Evolutionary conservation across 345 rosid genomes (phyloP), one percentile per base, ranked within the genome.

Genomic region (Excoecaria agallocha): DNA sequence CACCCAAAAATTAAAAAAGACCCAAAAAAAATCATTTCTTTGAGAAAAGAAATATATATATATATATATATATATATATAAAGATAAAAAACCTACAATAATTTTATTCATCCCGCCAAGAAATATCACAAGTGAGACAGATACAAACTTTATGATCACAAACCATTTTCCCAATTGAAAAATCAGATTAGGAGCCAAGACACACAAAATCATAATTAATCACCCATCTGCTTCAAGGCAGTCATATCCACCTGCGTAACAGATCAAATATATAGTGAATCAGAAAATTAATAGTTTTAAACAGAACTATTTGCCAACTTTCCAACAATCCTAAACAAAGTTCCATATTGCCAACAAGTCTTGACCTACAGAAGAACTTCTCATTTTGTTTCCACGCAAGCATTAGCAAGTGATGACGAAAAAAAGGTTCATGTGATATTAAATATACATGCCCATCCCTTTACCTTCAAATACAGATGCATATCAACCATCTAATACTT

Each of bases 191-290:
- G n/a, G n/a, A n/a, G n/a, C n/a, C n/a, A n/a, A n/a, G n/a, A n/a
- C n/a, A n/a, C n/a, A n/a, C n/a, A n/a, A n/a, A n/a, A n/a, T n/a
- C n/a, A n/a, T n/a, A n/a, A n/a, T n/a, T n/a, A n/a, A n/a, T 95
- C 99, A 60, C 93, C 87, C 99, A 95, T 95, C 85, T 90, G 98
- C 87, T 80, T 93, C 79, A 95, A 80, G 22, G 94, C 94, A 9
- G 86, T 54, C 97, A 95, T 92, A 83, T 95, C 98, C 79, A 95
- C 89, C 99, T 95, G 86, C 30, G 66, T 75, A 74, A 74, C 72
- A 78, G 16, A 85, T 74, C 38, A 78, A 25, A 66, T 35, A 51
- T 58, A 43, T 72, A 45, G 57, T 20, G 22, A 77, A 71, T 22
- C 37, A 15, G 64, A 72, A 37, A 19, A 49, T 24, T 5, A 45